Evolutionary conservation across 2,329 filamentous ascomycete species (phyloP), one percentile per base, ranked within the genome.

Genomic region (Neonectria coccinea): DNA sequence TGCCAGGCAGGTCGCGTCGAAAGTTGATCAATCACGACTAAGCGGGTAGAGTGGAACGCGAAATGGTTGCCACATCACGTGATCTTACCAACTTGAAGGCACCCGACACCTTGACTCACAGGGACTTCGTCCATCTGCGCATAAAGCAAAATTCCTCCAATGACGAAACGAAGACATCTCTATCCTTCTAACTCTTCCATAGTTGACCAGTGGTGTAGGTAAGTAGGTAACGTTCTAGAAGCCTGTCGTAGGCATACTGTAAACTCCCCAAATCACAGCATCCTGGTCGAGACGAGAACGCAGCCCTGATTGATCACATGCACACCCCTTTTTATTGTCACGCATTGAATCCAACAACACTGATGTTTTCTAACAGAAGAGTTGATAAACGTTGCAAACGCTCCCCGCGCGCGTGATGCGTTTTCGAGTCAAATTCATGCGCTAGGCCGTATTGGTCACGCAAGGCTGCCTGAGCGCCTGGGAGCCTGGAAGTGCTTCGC

Each of bases 61-160:
- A 74, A 72, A 76, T 50, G 42, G 59, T 64, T 74, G 69, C 70
- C 72, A 69, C 33, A n/a, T 74, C 75, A 77, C 74, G 72, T 75
- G 71, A 67, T 10, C 31, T 6, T 3, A n/a, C 10, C 16, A 22
- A 22, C 25, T 25, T 25, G 25, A 20, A 9, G 33, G 33, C 33
- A 36, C 12, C 12, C 12, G 33, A 12, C 33, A 36, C 12, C 12
- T 16, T 16, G 18, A 25, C 18, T 22, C 25, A 48, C 25, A 25
- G 14, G 12, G 2, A 31, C 5, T 48, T 25, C 25, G 6, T 8
- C 10, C 27, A 33, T 8, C 27, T 12, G 16, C 16, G 12, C 29
- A 10, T 4, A 11, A 51, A 33, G n/a, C 29, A 22, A 8, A 18
- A 3, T n/a, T 4, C 10, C 16, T 8, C 16, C 53, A n/a, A 31